Percentiles rank a stretch among this genome's conserved stretches.
These are phyloP conservation scores for Polyrhizophydium stewartii DNA, from an alignment of 371 early-diverging fungal species.

Conservation along the genomic window DNA sequence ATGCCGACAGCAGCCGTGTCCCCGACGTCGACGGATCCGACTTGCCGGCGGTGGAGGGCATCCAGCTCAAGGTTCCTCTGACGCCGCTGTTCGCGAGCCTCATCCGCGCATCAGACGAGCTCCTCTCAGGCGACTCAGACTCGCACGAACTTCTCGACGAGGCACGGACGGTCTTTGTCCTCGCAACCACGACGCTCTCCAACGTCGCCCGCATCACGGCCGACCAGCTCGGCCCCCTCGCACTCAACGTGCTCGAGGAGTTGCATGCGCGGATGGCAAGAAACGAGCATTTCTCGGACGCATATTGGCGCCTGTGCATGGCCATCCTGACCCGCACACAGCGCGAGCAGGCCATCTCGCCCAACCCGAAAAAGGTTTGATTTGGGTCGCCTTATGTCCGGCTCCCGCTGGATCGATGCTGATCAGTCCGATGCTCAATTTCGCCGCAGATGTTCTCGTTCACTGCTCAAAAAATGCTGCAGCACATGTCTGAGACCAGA, in stretches of 20 bases:
- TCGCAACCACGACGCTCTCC: not conserved
- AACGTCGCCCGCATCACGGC: not conserved
- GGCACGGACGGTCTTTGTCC: not conserved
- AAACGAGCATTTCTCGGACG: not conserved
- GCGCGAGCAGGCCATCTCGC: not conserved
- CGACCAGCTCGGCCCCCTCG: not conserved
- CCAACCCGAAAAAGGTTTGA: slow-evolving; percentile 1
- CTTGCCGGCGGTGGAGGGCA: not conserved
- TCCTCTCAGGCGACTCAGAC: not conserved
- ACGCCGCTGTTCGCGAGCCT: not conserved
- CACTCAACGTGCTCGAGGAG: not conserved
- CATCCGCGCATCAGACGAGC: not conserved
- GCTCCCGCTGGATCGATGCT: too few species aligned
- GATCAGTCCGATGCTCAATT: too few species aligned
- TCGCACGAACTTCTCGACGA: not conserved
- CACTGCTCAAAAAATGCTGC: not conserved
- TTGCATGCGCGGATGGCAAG: not conserved
- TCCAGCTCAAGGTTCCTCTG: slow-evolving; percentile 4
- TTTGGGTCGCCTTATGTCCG: too few species aligned
- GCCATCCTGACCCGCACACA: not conserved
- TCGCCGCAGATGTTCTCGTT: not conserved
- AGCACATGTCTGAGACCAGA: too few species aligned
- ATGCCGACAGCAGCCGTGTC: not conserved
- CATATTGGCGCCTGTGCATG: not conserved
- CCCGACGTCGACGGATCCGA: not conserved